Conservation (phyloP, 441 rosid genomes). For the Pelargonium australe region DNA sequence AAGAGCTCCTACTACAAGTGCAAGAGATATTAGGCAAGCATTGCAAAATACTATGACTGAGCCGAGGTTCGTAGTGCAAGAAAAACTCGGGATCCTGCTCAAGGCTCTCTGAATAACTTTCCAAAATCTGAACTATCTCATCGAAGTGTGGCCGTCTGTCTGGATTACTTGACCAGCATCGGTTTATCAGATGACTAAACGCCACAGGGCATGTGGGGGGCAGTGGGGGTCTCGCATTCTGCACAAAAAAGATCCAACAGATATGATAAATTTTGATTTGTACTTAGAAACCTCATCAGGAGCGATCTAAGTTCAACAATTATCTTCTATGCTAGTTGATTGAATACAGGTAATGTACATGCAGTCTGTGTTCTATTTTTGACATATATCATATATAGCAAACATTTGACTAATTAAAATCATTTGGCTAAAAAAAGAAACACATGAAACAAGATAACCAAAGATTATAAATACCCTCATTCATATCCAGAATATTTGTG, state of each 20-base stretch:
- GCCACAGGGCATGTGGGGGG: constrained; percentile 53
- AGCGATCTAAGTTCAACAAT: too few relatives aligned
- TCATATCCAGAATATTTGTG: too few relatives aligned
- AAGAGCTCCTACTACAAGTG: constrained; percentile 18
- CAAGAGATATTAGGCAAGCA: constrained; percentile 38
- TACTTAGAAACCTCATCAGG: background rate
- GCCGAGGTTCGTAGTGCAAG: constrained; percentile 31
- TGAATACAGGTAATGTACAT: too few relatives aligned
- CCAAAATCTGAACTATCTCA: constrained; percentile 52
- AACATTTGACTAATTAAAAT: too few relatives aligned
- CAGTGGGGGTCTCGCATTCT: constrained; percentile 69
- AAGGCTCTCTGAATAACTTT: constrained; percentile 40
- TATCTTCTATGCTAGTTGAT: too few relatives aligned
- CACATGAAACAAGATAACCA: too few relatives aligned
- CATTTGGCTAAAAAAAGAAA: too few relatives aligned
- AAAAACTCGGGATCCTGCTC: constrained; percentile 52
- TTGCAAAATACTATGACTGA: constrained; percentile 21
- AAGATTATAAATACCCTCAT: too few relatives aligned
- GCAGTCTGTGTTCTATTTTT: too few relatives aligned
- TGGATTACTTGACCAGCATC: constrained; percentile 68
- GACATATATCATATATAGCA: too few relatives aligned
- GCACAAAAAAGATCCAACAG: constrained; percentile 16
- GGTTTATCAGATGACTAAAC: constrained; percentile 41
- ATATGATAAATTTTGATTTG: constrained; percentile 4
- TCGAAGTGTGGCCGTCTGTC: constrained; percentile 50